Evolutionary conservation across 2,329 filamentous ascomycete species (phyloP).

Genomic region (Laburnicola sp.): DNA sequence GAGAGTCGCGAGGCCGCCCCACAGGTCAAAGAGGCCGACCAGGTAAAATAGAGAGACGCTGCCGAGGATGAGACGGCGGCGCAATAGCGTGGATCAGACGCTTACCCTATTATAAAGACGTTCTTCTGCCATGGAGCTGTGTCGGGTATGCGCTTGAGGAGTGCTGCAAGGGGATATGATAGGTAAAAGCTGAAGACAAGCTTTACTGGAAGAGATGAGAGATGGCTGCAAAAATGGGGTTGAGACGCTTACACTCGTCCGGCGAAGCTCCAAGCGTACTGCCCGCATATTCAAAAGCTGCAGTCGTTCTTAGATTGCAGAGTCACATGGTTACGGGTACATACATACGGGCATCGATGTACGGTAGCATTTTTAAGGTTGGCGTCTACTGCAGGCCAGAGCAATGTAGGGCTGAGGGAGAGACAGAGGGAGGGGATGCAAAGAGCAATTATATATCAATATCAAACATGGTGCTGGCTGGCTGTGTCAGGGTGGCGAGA

Average conservation of each 20-base stretch:
- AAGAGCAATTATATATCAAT: conserved; percentile 17
- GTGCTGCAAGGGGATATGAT: conserved; percentile 85
- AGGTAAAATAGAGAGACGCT: conserved; percentile 88
- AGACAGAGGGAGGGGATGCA: conserved; percentile 2
- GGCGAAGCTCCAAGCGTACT: conserved; percentile 62
- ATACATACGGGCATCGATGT: conserved; percentile 62
- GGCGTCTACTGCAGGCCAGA: conserved; percentile 16
- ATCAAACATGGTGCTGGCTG: neutral
- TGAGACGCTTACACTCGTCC: conserved; percentile 61
- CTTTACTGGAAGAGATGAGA: conserved; percentile 69
- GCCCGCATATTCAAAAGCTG: conserved; percentile 65
- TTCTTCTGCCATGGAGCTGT: conserved; percentile 83
- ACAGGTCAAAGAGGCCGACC: conserved; percentile 89
- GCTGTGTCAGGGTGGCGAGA: neutral
- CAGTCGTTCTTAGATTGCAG: neutral
- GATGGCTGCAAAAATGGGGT: neutral
- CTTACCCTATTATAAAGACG: conserved; percentile 76
- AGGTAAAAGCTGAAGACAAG: conserved; percentile 87
- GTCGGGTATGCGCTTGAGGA: conserved; percentile 90
- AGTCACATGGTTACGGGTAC: neutral
- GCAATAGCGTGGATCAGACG: conserved; percentile 6
- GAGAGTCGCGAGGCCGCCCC: conserved; percentile 79
- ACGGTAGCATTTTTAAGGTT: conserved; percentile 60
- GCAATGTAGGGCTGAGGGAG: conserved; percentile 6
- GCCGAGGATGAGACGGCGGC: conserved; percentile 9